Base-by-base conservation (phyloP, 306 rosid genomes). In the Biancaea sappan region DNA sequence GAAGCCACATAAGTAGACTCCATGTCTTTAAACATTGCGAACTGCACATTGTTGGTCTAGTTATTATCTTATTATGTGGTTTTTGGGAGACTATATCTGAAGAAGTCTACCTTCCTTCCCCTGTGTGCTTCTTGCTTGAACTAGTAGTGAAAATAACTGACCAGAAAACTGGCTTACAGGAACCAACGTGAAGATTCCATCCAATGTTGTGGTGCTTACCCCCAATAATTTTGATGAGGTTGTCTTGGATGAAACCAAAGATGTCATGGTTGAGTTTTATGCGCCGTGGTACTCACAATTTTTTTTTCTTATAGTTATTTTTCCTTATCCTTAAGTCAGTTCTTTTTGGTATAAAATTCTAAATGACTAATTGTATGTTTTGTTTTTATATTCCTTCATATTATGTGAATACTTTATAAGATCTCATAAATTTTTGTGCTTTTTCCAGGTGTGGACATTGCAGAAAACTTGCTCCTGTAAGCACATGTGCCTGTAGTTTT, bases 401-500 rank as follows among this genome's bases (percentile, higher is more conserved):
- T 56, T 26, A 59, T 67, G 32, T 35, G 58, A 52, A 3, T 22
- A 8, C 19, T 51, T 28, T 10, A 8, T 2, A 4, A 51, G 40
- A 76, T 67, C 81, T 84, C 28, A 72, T 69, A 26, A 68, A 41
- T 71, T 37, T 74, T 57, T 69, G 46, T 54, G 63, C 53, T 76
- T 75, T 64, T 76, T 22, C 47, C 85, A 95, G 99, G 99, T 92
- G 98, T 76, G 95, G 97, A 66, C 99, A 92, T 77, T 92, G 99
- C 91, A 90, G 88, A 85, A 83, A 69, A 69, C 99, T 95, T 90
- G 99, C 99, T 76, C 96, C 98, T 29, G 99, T 90, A 90, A 82
- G 99, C 80, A 76, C 61, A 34, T 9, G 40, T 8, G 51, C 22
- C 6, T 10, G 56, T 12, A 4, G 28, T 82, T 58, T 71, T 37